Conservation (phyloP, 331 rosid genomes). For the Erythrophleum ivorense region DNA sequence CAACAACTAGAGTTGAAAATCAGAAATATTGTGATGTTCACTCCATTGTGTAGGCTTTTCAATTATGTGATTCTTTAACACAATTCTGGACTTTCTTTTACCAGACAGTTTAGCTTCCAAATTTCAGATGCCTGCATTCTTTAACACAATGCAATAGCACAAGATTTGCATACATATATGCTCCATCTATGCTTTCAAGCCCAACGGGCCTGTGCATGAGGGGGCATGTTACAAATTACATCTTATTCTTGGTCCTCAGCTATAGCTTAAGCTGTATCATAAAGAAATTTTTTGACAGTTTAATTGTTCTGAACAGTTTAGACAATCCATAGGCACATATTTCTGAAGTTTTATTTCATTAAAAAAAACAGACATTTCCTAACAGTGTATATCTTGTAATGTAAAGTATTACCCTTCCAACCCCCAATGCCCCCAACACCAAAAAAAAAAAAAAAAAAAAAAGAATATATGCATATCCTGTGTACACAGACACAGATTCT, state of each 20-base stretch:
- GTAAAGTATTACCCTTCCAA: neutral
- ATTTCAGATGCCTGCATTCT: neutral
- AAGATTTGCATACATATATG: conserved; percentile 5
- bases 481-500: conserved; percentile 7
- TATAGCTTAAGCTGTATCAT: neutral
- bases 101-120: neutral
- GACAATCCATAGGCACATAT: neutral
- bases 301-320: conserved; percentile 6
- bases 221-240: neutral
- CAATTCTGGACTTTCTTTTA: neutral
- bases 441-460: conserved; percentile 5
- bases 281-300: conserved; percentile 24
- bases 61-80: neutral
- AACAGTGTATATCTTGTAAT: neutral
- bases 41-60: neutral
- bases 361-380: conserved; percentile 10
- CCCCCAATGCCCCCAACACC: neutral
- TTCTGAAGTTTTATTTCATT: conserved; percentile 22
- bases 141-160: neutral
- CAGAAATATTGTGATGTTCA: neutral
- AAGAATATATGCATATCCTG: neutral
- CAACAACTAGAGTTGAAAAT: neutral
- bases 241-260: conserved; percentile 17
- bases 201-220: neutral
- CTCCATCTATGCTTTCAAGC: neutral